phyloP scores from a whole-genome alignment of 352 stramenopile genomes.

The Globisporangium nodosum region DNA sequence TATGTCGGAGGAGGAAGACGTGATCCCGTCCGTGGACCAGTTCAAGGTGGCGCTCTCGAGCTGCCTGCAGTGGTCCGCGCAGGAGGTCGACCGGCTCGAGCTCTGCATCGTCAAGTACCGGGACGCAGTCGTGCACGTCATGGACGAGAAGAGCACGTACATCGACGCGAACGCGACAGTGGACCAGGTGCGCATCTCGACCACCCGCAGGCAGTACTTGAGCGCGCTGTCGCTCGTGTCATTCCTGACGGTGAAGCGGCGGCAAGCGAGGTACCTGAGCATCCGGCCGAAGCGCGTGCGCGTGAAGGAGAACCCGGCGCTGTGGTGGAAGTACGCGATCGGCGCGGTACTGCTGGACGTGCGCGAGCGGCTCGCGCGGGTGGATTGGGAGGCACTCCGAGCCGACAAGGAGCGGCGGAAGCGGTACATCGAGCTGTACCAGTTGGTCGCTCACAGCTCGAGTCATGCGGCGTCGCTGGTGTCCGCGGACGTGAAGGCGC shows the following conservation, averaged over 20 bases:
- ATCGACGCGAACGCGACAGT: constrained; percentile 69
- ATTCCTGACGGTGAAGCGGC: constrained; percentile 56
- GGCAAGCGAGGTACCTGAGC: constrained; percentile 50
- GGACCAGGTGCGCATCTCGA: constrained; percentile 62
- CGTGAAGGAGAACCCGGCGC: constrained; percentile 41
- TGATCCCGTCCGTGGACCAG: constrained; percentile 59
- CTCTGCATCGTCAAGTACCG: constrained; percentile 63
- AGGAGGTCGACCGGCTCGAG: constrained; percentile 57
- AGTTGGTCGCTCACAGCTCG: constrained; percentile 12
- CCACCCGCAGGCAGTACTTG: constrained; percentile 67
- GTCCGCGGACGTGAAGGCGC: constrained; percentile 25
- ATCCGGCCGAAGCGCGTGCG: constrained; percentile 40
- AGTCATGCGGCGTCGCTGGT: constrained; percentile 33
- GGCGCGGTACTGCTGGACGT: constrained; percentile 66
- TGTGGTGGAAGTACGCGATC: constrained; percentile 80
- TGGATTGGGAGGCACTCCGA: constrained; percentile 57
- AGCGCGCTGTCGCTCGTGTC: constrained; percentile 70
- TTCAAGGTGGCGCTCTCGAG: constrained; percentile 72
- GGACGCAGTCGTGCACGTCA: constrained; percentile 74
- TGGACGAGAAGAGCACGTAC: constrained; percentile 87
- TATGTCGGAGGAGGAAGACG: constrained; percentile 68
- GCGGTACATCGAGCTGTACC: constrained; percentile 66
- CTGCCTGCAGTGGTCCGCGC: constrained; percentile 67
- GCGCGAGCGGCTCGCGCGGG: constrained; percentile 55
- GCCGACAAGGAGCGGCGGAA: constrained; percentile 24